A percentile compares a stretch with the other conserved stretches of the same genome.
phyloP scores from a whole-genome alignment of 768 basidiomycete genomes.

The Mycena galopus region DNA sequence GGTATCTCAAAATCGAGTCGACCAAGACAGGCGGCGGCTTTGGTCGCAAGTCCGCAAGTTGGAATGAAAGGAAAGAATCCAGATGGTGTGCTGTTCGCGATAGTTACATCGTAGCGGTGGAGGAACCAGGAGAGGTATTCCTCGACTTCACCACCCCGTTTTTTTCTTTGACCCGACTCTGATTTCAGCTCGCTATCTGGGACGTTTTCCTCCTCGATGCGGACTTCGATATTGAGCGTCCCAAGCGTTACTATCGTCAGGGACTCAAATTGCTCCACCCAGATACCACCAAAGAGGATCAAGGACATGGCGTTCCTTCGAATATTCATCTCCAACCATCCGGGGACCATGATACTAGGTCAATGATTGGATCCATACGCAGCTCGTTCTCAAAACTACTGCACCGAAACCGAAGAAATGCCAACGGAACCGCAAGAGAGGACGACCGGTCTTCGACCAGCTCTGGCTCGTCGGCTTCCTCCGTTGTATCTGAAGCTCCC shows the following conservation, averaged over 20 bases:
- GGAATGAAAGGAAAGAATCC: slow-evolving; percentile 71
- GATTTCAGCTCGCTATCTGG: slow-evolving; percentile 78
- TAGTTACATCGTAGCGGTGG: slow-evolving; percentile 88
- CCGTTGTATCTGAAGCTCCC: slow-evolving; percentile 54
- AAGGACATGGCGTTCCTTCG: background rate
- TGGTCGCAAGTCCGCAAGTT: slow-evolving; percentile 73
- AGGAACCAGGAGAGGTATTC: slow-evolving; percentile 86
- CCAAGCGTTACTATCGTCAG: slow-evolving; percentile 89
- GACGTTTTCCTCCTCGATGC: slow-evolving; percentile 94
- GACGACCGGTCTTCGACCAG: slow-evolving; percentile 43
- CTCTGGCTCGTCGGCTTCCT: slow-evolving; percentile 53
- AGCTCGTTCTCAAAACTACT: slow-evolving; percentile 61
- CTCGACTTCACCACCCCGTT: background rate
- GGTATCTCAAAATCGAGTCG: slow-evolving; percentile 76
- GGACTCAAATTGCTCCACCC: slow-evolving; percentile 78
- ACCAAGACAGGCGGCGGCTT: slow-evolving; percentile 66
- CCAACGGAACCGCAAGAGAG: slow-evolving; percentile 36
- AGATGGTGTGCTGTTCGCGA: slow-evolving; percentile 96
- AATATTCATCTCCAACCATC: slow-evolving; percentile 25
- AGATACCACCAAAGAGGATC: slow-evolving; percentile 40
- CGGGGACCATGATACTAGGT: slow-evolving; percentile 50
- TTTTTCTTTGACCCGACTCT: background rate
- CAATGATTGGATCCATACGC: slow-evolving; percentile 63
- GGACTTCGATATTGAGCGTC: slow-evolving; percentile 92
- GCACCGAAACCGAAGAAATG: slow-evolving; percentile 45